phyloP scores from a whole-genome alignment of 257 asterid species.

The Gardenia jasminoides region DNA sequence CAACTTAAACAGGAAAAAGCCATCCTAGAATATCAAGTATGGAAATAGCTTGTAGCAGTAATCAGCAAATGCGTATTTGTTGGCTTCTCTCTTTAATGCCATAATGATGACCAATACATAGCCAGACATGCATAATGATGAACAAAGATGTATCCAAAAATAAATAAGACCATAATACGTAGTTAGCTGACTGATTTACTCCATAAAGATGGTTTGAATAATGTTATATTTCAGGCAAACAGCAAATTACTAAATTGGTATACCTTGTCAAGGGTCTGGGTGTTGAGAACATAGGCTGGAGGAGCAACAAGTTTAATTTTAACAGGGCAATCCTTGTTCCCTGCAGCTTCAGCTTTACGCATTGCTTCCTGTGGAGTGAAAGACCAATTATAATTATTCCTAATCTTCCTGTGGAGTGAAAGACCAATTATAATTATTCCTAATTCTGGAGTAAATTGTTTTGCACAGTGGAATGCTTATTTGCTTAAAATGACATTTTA shows the following conservation, averaged over 20 bases:
- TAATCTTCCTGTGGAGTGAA: not conserved
- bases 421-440: not conserved
- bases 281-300: constrained; percentile 82
- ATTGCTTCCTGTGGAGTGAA: constrained; percentile 68
- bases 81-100: not conserved
- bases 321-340: constrained; percentile 88
- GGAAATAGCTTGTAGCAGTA: not conserved
- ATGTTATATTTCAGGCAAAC: not conserved
- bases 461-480: not conserved
- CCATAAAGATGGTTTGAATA: not conserved
- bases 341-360: constrained; percentile 99
- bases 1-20: not conserved
- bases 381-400: not conserved
- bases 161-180: not conserved
- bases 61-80: not conserved
- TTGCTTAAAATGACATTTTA: not conserved
- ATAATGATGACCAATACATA: not conserved
- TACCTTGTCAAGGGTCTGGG: constrained; percentile 95
- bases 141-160: not conserved
- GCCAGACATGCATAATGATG: not conserved
- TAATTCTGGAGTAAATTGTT: not conserved
- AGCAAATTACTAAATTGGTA: not conserved
- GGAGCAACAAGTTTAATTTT: constrained; percentile 94
- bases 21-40: not conserved
- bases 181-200: not conserved